Base-by-base conservation (phyloP, 2,329 filamentous ascomycete genomes). In the Parastagonospora avenae region DNA sequence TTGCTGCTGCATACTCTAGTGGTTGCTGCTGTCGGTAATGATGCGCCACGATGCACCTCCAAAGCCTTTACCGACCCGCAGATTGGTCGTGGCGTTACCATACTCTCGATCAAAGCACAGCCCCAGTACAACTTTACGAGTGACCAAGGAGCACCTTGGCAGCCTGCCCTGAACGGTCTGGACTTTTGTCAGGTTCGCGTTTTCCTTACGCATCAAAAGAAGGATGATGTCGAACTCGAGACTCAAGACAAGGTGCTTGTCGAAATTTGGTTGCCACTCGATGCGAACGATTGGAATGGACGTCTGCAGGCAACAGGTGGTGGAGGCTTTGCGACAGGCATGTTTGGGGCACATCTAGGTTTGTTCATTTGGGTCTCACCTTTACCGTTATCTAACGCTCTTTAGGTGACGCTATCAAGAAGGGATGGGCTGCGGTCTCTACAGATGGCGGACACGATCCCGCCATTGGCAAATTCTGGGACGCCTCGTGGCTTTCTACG, bases 301-400 rank as follows among this genome's bases (percentile, higher is more conserved):
- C 63, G 71, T 2, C 64, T 70, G 8, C 65, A 70, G 47, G 68
- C 64, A 7, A 64, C 63, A 2, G 71, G 71, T 27, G 71, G 71
- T 11, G 64, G 50, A 6, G 71, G 64, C 1, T 69, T 55, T 38
- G 55, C 58, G 2, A 70, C 65, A 1, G 71, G 70, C 8, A 54
- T 69, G 52, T 63, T 66, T 42, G 63, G 64, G 16, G 37, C 41
- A 1, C 36, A 51, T 2, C 55, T 72, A 29, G 19, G 19, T 24
- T 24, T 24, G 19, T 24, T 24, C 19, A 5, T 24, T 24, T 24
- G 3, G 5, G 5, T 5, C 5, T 24, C 19, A 24, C 19, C 3
- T 24, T 24, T 24, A 5, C 19, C 5, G 5, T 24, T 24, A 24
- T 24, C 19, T 24, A 24, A 24, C 3, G 19, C 19, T 24, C 19